Conservation (phyloP, 495 filamentous ascomycete species). For the Niebla homalea region DNA sequence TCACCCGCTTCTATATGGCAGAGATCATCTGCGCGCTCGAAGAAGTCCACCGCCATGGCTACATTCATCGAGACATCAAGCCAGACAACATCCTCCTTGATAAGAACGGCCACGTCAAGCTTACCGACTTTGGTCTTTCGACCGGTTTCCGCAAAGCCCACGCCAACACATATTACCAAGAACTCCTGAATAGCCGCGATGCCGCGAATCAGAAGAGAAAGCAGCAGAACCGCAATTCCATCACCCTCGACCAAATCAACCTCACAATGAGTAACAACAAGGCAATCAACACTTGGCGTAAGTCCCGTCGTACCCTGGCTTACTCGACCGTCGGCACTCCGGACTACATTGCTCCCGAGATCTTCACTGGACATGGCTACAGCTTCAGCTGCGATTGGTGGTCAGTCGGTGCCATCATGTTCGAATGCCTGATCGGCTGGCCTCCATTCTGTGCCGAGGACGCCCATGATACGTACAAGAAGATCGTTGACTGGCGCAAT, state of each 20-base stretch:
- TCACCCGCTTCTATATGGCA: constrained; percentile 98
- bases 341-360: constrained; percentile 97
- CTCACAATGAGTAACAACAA: constrained; percentile 93
- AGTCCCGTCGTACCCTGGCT: constrained; percentile 84
- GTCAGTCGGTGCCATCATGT: constrained; percentile 98
- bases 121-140: constrained; percentile 96
- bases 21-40: constrained; percentile 96
- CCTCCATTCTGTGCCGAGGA: constrained; percentile 98
- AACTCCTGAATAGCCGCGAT: constrained; percentile 77
- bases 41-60: constrained; percentile 92
- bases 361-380: constrained; percentile 93
- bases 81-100: constrained; percentile 97
- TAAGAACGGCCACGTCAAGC: constrained; percentile 88
- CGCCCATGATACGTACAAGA: constrained; percentile 92
- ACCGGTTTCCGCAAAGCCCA: constrained; percentile 97
- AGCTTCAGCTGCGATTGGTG: constrained; percentile 97
- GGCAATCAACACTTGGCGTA: constrained; percentile 97
- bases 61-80: constrained; percentile 99
- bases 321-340: constrained; percentile 98
- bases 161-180: constrained; percentile 95
- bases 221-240: constrained; percentile 69
- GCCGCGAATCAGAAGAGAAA: constrained; percentile 28
- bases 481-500: constrained; percentile 97
- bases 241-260: constrained; percentile 90
- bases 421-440: constrained; percentile 97